phyloP scores from a whole-genome alignment of 2,329 filamentous ascomycete genomes.

The Aspergillus fijiensis region DNA sequence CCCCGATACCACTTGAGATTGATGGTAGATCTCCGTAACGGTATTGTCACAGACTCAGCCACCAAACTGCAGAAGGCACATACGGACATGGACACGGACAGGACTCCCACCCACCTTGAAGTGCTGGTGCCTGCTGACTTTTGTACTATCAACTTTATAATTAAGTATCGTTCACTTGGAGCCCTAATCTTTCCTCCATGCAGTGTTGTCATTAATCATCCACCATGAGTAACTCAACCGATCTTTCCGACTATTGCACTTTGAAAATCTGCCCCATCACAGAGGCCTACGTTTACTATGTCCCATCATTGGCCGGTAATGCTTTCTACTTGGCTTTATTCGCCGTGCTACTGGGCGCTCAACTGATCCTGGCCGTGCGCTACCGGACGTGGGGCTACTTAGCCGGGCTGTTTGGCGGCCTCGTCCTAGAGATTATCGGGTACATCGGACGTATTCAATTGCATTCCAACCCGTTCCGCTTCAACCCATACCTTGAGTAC shows the following conservation, averaged over 20 bases:
- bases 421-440: slow-evolving; percentile 58
- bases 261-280: slow-evolving; percentile 37
- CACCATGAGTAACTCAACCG: background rate
- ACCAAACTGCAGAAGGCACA: background rate
- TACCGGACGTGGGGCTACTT: slow-evolving; percentile 54
- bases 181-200: background rate
- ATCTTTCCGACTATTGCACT: slow-evolving; percentile 32
- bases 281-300: slow-evolving; percentile 53
- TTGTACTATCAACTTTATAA: no score
- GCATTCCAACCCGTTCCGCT: slow-evolving; percentile 50
- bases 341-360: slow-evolving; percentile 42
- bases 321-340: slow-evolving; percentile 54
- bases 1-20: no score
- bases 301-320: slow-evolving; percentile 56
- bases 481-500: slow-evolving; percentile 46
- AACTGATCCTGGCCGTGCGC: slow-evolving; percentile 44
- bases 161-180: no score
- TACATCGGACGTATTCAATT: slow-evolving; percentile 60
- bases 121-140: no score
- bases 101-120: no score
- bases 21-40: background rate
- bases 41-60: background rate
- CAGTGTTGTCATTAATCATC: background rate
- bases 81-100: no score
- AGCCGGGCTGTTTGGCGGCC: slow-evolving; percentile 55